Evolutionary conservation across 495 filamentous ascomycete genomes (phyloP).

Genomic region (Neurospora sp.): DNA sequence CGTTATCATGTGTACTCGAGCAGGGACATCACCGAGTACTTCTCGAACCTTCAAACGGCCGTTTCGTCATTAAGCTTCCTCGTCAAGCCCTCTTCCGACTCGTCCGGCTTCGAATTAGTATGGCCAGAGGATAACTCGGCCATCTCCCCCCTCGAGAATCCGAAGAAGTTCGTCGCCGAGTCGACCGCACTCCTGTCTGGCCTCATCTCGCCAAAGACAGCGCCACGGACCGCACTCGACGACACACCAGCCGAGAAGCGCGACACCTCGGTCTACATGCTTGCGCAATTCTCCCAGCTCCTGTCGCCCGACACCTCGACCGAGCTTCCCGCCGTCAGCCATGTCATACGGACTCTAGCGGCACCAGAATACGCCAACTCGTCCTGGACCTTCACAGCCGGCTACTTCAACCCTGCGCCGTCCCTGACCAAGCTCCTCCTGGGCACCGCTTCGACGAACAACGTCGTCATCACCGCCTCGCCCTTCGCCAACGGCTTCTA

Average conservation of each 20-base stretch:
- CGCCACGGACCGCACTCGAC: slow-evolving; percentile 11
- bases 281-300: slow-evolving; percentile 77
- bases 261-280: slow-evolving; percentile 75
- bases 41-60: slow-evolving; percentile 61
- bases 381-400: slow-evolving; percentile 91
- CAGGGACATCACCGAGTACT: slow-evolving; percentile 71
- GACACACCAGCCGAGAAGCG: slow-evolving; percentile 9
- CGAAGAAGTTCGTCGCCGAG: slow-evolving; percentile 54
- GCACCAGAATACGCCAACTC: slow-evolving; percentile 50
- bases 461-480: slow-evolving; percentile 87
- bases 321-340: slow-evolving; percentile 70
- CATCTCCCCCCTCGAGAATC: slow-evolving; percentile 58
- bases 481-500: slow-evolving; percentile 95
- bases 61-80: slow-evolving; percentile 73
- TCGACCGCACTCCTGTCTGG: slow-evolving; percentile 56
- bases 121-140: slow-evolving; percentile 74
- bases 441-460: slow-evolving; percentile 50
- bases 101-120: slow-evolving; percentile 56
- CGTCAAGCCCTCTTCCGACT: slow-evolving; percentile 50
- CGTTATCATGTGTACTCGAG: slow-evolving; percentile 87
- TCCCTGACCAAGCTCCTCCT: slow-evolving; percentile 70
- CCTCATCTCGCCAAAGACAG: slow-evolving; percentile 42
- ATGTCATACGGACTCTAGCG: slow-evolving; percentile 58
- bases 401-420: slow-evolving; percentile 94
- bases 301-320: slow-evolving; percentile 73